A percentile compares a stretch with the other conserved stretches of the same genome.
These are phyloP conservation scores for Kodamaea derodonti DNA, from an alignment of 1,139 yeast genomes.

Conservation along the genomic window DNA sequence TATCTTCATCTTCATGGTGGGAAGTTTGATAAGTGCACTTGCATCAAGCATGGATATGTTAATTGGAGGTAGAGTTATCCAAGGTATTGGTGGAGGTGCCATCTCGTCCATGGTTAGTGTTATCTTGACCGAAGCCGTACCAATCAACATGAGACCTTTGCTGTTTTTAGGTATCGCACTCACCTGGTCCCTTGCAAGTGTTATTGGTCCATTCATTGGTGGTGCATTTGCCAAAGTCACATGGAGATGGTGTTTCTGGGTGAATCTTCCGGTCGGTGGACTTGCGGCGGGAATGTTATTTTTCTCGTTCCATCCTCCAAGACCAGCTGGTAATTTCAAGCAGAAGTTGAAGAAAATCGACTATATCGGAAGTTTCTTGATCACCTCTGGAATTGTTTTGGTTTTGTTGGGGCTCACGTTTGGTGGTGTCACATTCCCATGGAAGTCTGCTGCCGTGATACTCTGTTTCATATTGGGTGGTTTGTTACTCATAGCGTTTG, in stretches of 20 bases:
- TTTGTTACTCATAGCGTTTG: conserved; percentile 32
- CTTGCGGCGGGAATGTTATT: conserved; percentile 14
- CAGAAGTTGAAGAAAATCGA: conserved; percentile 45
- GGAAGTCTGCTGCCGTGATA: conserved; percentile 58
- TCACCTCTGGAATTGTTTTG: conserved; percentile 40
- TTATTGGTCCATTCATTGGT: conserved; percentile 63
- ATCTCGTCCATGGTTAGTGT: conserved; percentile 57
- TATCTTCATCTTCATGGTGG: conserved; percentile 54
- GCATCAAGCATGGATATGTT: conserved; percentile 55
- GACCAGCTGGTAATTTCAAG: conserved; percentile 34
- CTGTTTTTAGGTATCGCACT: conserved; percentile 47
- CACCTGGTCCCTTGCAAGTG: conserved; percentile 54
- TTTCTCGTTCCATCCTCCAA: conserved; percentile 53
- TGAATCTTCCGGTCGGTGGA: conserved; percentile 23
- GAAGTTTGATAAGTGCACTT: conserved; percentile 59
- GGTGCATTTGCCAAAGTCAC: conserved; percentile 61
- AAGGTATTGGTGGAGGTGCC: conserved; percentile 74
- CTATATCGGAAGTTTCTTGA: conserved; percentile 41
- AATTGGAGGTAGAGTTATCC: conserved; percentile 66
- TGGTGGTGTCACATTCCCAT: conserved; percentile 44
- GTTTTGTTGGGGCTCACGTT: conserved; percentile 49
- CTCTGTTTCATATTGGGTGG: conserved; percentile 56
- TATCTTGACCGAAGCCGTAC: conserved; percentile 57
- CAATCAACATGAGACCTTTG: conserved; percentile 54
- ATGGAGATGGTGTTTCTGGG: conserved; percentile 62